Evolutionary conservation across 164 flowering plant species (phyloP), one percentile per base, ranked within the genome.

Genomic region (Annona cherimola): DNA sequence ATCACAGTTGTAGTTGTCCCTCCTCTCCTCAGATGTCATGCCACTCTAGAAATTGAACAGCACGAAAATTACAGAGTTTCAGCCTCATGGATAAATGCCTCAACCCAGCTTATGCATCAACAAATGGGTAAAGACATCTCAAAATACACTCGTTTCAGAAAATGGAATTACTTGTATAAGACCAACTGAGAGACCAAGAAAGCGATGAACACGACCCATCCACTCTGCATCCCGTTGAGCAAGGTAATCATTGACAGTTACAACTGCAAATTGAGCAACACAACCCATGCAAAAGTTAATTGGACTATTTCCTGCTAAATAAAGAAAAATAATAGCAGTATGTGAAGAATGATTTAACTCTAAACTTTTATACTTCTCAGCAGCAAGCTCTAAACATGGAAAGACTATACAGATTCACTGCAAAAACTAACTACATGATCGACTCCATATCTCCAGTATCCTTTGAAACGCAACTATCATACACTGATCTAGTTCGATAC

Each of bases 201-300:
- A 96, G 60, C 95, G 94, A 82, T 96, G 98, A 80, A 96, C 90
- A 69, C 87, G 94, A 14, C 99, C 99, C 99, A 96, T 96, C 97
- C 99, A 93, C 76, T 96, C 98, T 75, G 99, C 98, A 88, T 96
- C 99, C 69, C 99, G 91, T 82, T 92, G 96, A 77, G 99, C 99
- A 67, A 96, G 85, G 81, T 96, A 96, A 82, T 96, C 98, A 82
- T 96, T 96, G 73, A 96, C 99, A 8, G 99, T 96, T 45, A 96
- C 99, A 76, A 96, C 99, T 95, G 83, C 69, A 63, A 77, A 41
- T 45, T 26, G 70, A 74, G 60, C 39, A 60, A 7, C 19, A 73
- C 26, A 62, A 26, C 40, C 42, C 2, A 8, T 7, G 40, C 18
- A 14, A 39, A 59, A 64, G 39, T 68, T 62, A 65, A 50, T 3